Percentiles rank a stretch among this genome's conserved stretches.
phyloP scores from a whole-genome alignment of 2,329 filamentous ascomycete species.

The Cladophialophora exuberans region DNA sequence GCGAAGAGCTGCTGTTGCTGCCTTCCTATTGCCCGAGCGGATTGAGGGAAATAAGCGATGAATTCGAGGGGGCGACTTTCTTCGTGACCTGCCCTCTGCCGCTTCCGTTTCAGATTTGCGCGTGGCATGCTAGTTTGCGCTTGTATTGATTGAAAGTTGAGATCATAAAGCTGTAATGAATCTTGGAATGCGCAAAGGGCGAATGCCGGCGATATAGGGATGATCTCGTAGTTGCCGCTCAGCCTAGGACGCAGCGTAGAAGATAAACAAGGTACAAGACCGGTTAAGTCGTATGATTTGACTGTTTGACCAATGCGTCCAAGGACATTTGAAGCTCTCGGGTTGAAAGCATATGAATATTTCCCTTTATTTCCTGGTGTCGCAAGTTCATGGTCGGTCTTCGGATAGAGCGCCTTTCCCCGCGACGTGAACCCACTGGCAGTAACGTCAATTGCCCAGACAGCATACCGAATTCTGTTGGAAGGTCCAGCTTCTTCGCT shows the following conservation, averaged over 20 bases:
- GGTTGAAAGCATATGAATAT: constrained; percentile 16
- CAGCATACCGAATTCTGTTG: constrained; percentile 41
- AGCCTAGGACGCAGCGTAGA: constrained; percentile 15
- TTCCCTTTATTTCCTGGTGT: neutral
- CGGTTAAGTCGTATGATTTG: constrained; percentile 47
- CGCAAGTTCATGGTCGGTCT: constrained; percentile 42
- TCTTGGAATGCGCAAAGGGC: constrained; percentile 47
- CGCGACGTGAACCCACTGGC: constrained; percentile 21
- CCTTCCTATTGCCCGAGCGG: constrained; percentile 47
- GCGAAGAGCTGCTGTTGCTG: constrained; percentile 47
- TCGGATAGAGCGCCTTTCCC: constrained; percentile 42
- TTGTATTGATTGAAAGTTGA: constrained; percentile 52
- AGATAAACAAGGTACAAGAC: constrained; percentile 17
- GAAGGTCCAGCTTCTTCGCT: neutral
- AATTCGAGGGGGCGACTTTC: constrained; percentile 39
- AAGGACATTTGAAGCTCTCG: constrained; percentile 20
- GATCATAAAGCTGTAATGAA: constrained; percentile 49
- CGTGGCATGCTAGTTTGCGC: constrained; percentile 43
- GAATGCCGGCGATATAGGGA: constrained; percentile 23
- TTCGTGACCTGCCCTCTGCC: constrained; percentile 22
- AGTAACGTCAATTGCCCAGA: constrained; percentile 37
- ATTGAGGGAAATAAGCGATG: constrained; percentile 49
- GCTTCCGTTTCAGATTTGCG: constrained; percentile 31
- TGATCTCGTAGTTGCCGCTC: constrained; percentile 15
- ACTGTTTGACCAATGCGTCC: constrained; percentile 28